A percentile compares a stretch with the other conserved stretches of the same genome.
phyloP scores from a whole-genome alignment of 2,329 filamentous ascomycete genomes.

The Fusarium nematophilum region DNA sequence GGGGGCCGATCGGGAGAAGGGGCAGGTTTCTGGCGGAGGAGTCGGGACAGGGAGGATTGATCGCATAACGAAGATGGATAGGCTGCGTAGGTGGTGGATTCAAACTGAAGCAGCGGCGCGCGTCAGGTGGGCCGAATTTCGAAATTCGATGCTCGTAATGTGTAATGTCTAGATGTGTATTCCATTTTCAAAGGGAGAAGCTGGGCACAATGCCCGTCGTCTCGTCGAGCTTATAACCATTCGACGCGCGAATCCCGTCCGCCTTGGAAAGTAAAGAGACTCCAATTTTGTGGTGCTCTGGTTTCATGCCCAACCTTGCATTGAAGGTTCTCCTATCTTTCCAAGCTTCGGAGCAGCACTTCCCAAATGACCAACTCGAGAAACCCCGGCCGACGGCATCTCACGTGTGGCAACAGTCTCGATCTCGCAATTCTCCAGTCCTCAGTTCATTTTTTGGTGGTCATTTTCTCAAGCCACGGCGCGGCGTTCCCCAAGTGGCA shows the following conservation, averaged over 20 bases:
- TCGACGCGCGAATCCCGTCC: slow-evolving; percentile 1
- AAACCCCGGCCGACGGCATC: slow-evolving; percentile 30
- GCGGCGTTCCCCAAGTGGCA: slow-evolving; percentile 40
- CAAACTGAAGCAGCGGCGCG: not conserved
- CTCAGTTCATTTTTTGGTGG: too few relatives aligned
- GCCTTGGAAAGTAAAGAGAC: too few relatives aligned
- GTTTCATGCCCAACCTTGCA: not conserved
- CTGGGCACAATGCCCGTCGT: not conserved
- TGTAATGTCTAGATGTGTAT: slow-evolving; percentile 22
- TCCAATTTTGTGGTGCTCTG: slow-evolving; percentile 12
- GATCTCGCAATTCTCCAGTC: not conserved
- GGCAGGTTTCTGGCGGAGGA: slow-evolving; percentile 42
- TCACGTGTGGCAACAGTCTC: too few relatives aligned
- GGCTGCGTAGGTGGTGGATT: not conserved
- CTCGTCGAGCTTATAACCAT: not conserved
- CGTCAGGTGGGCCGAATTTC: not conserved
- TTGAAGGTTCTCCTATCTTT: not conserved
- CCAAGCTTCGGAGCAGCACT: not conserved
- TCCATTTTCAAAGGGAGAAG: slow-evolving; percentile 15
- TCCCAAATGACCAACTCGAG: slow-evolving; percentile 17
- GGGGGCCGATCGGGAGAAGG: slow-evolving; percentile 44
- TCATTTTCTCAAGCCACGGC: slow-evolving; percentile 26
- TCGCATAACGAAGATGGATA: too few relatives aligned
- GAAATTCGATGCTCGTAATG: not conserved
- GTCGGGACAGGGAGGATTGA: slow-evolving; percentile 33